Evolutionary conservation across 805 yeast species (phyloP).

Genomic region (Ogataea allantospora): DNA sequence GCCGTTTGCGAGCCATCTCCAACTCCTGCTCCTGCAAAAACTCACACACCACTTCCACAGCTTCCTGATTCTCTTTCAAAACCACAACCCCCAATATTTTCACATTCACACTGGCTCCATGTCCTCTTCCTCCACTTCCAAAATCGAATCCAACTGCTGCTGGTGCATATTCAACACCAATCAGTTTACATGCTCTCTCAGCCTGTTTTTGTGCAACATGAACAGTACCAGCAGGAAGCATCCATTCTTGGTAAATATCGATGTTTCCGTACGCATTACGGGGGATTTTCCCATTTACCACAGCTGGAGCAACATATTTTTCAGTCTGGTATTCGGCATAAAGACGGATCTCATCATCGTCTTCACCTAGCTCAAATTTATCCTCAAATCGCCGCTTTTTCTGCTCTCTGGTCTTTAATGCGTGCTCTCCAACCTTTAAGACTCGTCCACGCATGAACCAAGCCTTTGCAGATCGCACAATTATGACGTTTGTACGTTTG

Average conservation of each 20-base stretch:
- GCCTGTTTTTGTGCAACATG: conserved; percentile 56
- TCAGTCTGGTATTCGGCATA: conserved; percentile 82
- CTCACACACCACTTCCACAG: conserved; percentile 50
- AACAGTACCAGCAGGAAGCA: conserved; percentile 82
- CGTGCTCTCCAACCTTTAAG: conserved; percentile 66
- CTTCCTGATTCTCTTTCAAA: conserved; percentile 58
- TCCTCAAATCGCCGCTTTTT: conserved; percentile 26
- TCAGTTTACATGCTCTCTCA: conserved; percentile 65
- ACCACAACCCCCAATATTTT: conserved; percentile 75
- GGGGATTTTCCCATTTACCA: conserved; percentile 63
- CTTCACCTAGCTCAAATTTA: conserved; percentile 32
- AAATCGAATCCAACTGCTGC: conserved; percentile 90
- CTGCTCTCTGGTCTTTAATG: conserved; percentile 47
- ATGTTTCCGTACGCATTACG: conserved; percentile 81
- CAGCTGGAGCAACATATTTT: conserved; percentile 62
- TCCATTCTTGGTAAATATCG: conserved; percentile 70
- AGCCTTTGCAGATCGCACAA: conserved; percentile 68
- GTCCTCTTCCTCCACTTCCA: conserved; percentile 35
- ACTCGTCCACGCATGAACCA: conserved; percentile 86
- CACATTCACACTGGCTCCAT: conserved; percentile 53
- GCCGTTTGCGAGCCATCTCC: conserved; percentile 39
- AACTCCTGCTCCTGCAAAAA: conserved; percentile 48
- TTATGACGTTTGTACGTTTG: conserved; percentile 60
- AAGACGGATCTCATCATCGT: conserved; percentile 55
- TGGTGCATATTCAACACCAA: conserved; percentile 76